These are phyloP conservation scores for Sporothrix schenckii DNA, from an alignment of 2,329 filamentous ascomycete species.

Conservation along the genomic window DNA sequence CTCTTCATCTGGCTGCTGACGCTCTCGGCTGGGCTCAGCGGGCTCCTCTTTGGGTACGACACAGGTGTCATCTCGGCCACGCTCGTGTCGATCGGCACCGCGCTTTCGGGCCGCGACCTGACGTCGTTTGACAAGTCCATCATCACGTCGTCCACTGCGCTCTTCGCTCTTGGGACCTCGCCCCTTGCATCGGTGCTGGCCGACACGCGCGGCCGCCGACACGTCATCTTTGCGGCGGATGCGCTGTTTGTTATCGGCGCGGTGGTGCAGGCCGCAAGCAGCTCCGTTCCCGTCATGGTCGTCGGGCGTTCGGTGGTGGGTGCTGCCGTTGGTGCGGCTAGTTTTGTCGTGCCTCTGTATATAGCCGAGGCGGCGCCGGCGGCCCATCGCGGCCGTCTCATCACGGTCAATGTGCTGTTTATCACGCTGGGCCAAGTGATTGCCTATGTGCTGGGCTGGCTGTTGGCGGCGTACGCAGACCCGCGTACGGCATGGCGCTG, in stretches of 20 bases:
- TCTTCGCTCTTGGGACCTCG: constrained; percentile 66
- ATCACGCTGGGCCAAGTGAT: constrained; percentile 87
- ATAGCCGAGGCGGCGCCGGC: constrained; percentile 84
- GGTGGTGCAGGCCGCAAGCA: constrained; percentile 62
- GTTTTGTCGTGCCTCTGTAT: constrained; percentile 83
- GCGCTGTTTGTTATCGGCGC: constrained; percentile 70
- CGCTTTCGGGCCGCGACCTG: constrained; percentile 59
- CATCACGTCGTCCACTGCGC: constrained; percentile 69
- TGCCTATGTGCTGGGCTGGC: constrained; percentile 83
- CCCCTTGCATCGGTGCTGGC: constrained; percentile 67
- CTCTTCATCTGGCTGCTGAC: constrained; percentile 65
- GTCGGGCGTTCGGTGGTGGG: constrained; percentile 70
- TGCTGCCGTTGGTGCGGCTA: constrained; percentile 72
- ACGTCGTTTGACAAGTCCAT: constrained; percentile 69
- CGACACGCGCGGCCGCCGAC: constrained; percentile 63
- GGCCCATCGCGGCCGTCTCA: constrained; percentile 72
- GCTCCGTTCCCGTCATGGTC: constrained; percentile 66
- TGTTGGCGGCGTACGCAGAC: constrained; percentile 61
- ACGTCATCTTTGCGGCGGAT: constrained; percentile 66
- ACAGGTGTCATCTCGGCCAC: constrained; percentile 71
- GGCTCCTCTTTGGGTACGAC: constrained; percentile 69
- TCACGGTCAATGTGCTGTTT: constrained; percentile 80
- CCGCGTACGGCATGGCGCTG: constrained; percentile 73
- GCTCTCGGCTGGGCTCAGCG: constrained; percentile 67
- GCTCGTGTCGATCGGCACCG: constrained; percentile 64